phyloP scores from a whole-genome alignment of 1,139 yeast species.

The Blastobotrys apis region DNA sequence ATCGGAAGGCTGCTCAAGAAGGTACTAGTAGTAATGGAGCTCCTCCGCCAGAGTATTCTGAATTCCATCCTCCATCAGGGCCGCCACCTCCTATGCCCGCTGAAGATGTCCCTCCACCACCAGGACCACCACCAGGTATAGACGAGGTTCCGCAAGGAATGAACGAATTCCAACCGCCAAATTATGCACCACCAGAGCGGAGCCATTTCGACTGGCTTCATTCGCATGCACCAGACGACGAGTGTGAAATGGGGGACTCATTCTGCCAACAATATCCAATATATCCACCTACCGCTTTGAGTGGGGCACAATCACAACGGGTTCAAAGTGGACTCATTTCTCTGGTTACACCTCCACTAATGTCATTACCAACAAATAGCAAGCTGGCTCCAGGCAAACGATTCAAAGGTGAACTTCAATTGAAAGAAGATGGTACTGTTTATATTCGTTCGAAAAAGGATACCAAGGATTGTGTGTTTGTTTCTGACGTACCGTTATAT shows the following conservation, averaged over 20 bases:
- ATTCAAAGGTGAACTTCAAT: slow-evolving; percentile 25
- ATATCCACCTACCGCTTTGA: slow-evolving; percentile 15
- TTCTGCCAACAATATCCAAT: slow-evolving; percentile 21
- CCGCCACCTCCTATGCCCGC: too few relatives aligned
- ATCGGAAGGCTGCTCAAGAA: too few relatives aligned
- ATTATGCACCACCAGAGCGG: slow-evolving; percentile 20
- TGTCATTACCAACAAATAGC: slow-evolving; percentile 16
- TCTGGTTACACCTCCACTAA: slow-evolving; percentile 23
- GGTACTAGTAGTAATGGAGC: too few relatives aligned
- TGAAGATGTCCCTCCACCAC: slow-evolving; percentile 3
- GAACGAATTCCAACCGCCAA: slow-evolving; percentile 15
- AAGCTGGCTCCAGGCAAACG: slow-evolving; percentile 18
- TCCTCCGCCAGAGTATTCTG: too few relatives aligned
- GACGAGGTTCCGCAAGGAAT: neutral
- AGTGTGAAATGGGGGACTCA: slow-evolving; percentile 24
- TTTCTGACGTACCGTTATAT: slow-evolving; percentile 23
- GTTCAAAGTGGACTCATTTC: slow-evolving; percentile 7
- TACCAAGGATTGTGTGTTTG: slow-evolving; percentile 24
- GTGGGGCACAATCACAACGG: slow-evolving; percentile 12
- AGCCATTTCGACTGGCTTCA: slow-evolving; percentile 20
- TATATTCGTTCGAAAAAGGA: slow-evolving; percentile 19
- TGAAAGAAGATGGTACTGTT: slow-evolving; percentile 18
- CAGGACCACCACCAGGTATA: slow-evolving; percentile 12
- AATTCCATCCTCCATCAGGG: too few relatives aligned
- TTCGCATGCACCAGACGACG: slow-evolving; percentile 24